Evolutionary conservation across 306 rosid genomes (phyloP).

Genomic region (Inga oerstediana): DNA sequence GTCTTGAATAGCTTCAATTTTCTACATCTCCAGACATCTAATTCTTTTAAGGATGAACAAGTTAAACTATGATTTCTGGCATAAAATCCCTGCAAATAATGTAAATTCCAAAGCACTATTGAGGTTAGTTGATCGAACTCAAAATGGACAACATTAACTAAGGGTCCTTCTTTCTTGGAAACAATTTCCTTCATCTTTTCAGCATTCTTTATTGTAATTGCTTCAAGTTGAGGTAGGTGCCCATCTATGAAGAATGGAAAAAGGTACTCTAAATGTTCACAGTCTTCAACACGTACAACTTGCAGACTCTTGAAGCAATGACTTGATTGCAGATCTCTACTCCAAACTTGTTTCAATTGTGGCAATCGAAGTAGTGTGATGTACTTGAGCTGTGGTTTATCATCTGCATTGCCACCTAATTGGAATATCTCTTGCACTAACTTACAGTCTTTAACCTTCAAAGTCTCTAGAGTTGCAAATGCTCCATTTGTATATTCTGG

Average conservation of each 20-base stretch:
- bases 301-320: not conserved
- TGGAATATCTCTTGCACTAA: not conserved
- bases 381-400: not conserved
- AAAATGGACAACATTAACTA: not conserved
- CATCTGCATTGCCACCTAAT: not conserved
- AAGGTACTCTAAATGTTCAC: not conserved
- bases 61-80: not conserved
- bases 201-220: not conserved
- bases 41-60: not conserved
- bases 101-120: not conserved
- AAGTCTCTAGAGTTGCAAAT: not conserved
- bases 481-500: not conserved
- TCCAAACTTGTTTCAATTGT: not conserved
- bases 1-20: not conserved
- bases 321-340: not conserved
- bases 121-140: not conserved
- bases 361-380: not conserved
- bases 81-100: not conserved
- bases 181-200: not conserved
- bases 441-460: not conserved
- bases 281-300: not conserved
- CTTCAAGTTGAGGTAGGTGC: not conserved
- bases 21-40: not conserved
- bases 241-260: not conserved
- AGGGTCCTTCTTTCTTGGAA: not conserved